Base-by-base conservation (phyloP, 768 basidiomycete species). In the Lactarius hengduanensis region DNA sequence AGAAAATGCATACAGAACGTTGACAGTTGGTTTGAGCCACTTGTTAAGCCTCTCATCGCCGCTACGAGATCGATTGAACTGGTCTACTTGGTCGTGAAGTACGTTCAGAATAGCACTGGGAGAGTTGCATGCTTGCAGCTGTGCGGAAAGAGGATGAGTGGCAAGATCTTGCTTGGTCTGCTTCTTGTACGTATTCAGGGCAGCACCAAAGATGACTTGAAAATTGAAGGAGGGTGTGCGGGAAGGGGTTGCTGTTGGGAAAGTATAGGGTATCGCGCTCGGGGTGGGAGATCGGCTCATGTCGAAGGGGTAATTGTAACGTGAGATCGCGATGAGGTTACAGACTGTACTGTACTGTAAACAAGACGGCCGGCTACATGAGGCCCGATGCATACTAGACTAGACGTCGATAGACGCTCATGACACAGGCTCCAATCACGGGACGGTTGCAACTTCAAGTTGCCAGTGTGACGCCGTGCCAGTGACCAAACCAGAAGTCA, bases 151-250 rank as follows among this genome's bases (percentile, higher is more conserved):
- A 11, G 10, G 40, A 57, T 63, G 55, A 9, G 40, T 8, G 15
- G 43, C 9, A 57, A 63, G 62, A 22, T 57, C 55, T 16, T 57
- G 43, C 55, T 45, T 63, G 1, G 62, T 63, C 30, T 45, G 43
- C 16, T 34, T 45, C 11, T 28, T 36, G 22, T 63, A 63, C 15
- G 34, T n/a, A 2, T 34, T 20, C 28, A 63, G 30, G 2, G 62
- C 55, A 4, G 22, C 9, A 36, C 22, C 4, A 16, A 63, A 57
- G 15, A 57, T 36, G 5, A 16, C 16, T 34, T 15, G 41, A 16
- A 63, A 63, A 22, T 57, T 34, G 20, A 22, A 38, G 0, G 60
- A 11, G 32, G 60, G 47, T 0, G 34, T 15, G 9, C 32, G 38
- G 16, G 50, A 0, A 38, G 43, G 43, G 18, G 6, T 43, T 9